Evolutionary conservation across 2,329 filamentous ascomycete genomes (phyloP).

Genomic region (Emericellopsis atlantica): DNA sequence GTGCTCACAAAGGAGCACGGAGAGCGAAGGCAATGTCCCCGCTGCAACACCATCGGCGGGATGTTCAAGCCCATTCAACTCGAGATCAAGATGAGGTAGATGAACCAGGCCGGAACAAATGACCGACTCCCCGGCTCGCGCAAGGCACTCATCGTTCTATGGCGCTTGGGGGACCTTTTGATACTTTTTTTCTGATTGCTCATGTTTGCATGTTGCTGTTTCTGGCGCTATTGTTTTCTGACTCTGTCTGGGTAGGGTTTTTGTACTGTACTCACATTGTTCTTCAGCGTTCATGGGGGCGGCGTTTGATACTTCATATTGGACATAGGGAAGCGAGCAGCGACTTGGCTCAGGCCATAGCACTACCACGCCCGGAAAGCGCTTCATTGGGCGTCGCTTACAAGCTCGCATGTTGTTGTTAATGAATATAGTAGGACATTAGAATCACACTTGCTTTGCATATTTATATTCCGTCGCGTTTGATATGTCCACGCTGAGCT

Average conservation of each 20-base stretch:
- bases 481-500: no score
- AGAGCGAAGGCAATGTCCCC: constrained; percentile 63
- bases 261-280: background rate
- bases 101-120: background rate
- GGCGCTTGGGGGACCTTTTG: background rate
- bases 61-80: constrained; percentile 78
- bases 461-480: no score
- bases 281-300: background rate
- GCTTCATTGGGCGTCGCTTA: no score
- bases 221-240: no score
- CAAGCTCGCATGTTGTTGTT: no score
- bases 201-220: background rate
- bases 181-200: background rate
- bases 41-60: constrained; percentile 66
- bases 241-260: no score
- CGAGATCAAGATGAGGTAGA: constrained; percentile 47
- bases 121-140: background rate
- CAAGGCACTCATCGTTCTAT: constrained; percentile 8
- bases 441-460: no score
- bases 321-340: no score
- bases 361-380: no score
- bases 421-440: no score
- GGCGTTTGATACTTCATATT: no score
- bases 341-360: no score
- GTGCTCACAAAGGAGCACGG: constrained; percentile 66